Percentiles rank a stretch among this genome's conserved stretches.
These are phyloP conservation scores for Fusarium secorum DNA, from an alignment of 2,329 filamentous ascomycete genomes.

Conservation along the genomic window DNA sequence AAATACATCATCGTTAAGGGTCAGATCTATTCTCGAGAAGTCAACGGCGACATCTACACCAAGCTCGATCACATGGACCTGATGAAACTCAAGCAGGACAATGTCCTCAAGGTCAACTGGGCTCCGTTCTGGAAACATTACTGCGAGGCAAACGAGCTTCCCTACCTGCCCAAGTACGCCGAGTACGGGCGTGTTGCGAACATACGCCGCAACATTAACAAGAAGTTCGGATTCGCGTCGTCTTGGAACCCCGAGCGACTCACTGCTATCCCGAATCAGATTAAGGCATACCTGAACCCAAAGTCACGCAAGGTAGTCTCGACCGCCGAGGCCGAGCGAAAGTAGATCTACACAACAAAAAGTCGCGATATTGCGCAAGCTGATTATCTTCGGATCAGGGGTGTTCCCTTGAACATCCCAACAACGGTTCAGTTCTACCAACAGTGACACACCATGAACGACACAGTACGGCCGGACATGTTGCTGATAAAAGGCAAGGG, in stretches of 20 bases:
- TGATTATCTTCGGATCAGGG: neutral
- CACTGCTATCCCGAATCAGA: neutral
- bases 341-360: neutral
- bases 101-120: neutral
- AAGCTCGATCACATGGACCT: neutral
- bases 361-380: neutral
- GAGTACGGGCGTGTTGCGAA: neutral
- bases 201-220: neutral
- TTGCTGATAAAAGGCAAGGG: too few relatives aligned
- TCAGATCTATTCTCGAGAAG: neutral
- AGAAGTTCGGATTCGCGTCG: neutral
- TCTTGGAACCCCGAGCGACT: neutral
- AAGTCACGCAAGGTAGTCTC: neutral
- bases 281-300: neutral
- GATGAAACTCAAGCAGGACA: neutral
- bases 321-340: neutral
- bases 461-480: too few relatives aligned
- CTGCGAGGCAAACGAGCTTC: neutral
- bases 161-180: neutral
- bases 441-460: neutral
- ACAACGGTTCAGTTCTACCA: accelerated
- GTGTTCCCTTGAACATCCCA: neutral
- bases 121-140: neutral
- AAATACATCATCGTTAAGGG: neutral
- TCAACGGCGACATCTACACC: neutral